A percentile compares a stretch with the other conserved stretches of the same genome.
These are phyloP conservation scores for Calonectria ilicicola DNA, from an alignment of 2,329 filamentous ascomycete species.

Conservation along the genomic window DNA sequence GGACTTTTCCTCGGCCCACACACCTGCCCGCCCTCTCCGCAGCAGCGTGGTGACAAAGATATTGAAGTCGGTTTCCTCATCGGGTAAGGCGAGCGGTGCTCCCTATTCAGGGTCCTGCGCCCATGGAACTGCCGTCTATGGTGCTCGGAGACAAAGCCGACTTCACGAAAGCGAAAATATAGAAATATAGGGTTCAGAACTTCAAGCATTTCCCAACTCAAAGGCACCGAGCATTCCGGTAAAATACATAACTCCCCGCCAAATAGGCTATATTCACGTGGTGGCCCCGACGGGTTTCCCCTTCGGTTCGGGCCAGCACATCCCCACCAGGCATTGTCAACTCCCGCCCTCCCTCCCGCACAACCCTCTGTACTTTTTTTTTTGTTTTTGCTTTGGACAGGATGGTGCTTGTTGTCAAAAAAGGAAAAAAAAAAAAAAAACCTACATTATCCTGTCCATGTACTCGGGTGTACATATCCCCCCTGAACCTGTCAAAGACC, in stretches of 20 bases:
- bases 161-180: background rate
- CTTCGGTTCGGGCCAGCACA: constrained; percentile 2
- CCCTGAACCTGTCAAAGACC: background rate
- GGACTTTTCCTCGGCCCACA: background rate
- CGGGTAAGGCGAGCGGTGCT: background rate
- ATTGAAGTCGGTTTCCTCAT: background rate
- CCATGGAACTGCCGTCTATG: background rate
- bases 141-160: background rate
- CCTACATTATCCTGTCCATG: background rate
- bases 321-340: background rate
- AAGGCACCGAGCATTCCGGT: background rate
- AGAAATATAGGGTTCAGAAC: background rate
- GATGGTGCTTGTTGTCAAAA: background rate
- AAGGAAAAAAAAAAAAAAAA: background rate
- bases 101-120: background rate
- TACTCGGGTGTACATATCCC: background rate
- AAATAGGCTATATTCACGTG: background rate
- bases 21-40: background rate
- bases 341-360: background rate
- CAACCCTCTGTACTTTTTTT: background rate
- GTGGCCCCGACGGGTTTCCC: background rate
- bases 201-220: background rate
- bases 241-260: background rate
- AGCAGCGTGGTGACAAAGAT: background rate
- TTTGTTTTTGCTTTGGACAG: background rate